Base-by-base conservation (phyloP, 2,329 filamentous ascomycete genomes). In the Neofusicoccum kwambonambiense region DNA sequence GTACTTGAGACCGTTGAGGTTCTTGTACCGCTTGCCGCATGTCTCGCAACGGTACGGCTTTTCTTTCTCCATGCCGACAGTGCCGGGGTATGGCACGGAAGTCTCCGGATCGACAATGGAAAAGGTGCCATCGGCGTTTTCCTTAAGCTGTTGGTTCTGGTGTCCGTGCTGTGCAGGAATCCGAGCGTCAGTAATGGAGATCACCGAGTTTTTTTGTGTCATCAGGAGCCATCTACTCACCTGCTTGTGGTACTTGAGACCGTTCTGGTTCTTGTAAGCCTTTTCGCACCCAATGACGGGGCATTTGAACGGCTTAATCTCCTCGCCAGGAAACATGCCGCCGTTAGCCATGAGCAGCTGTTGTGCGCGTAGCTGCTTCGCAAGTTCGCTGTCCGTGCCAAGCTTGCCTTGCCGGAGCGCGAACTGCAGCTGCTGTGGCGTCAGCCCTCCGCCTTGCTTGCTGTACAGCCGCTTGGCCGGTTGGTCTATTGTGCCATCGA, bases 261-360 rank as follows among this genome's bases (percentile, higher is more conserved):
- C 95, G 71, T 99, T 99, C 77, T 98, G 95, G 77, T 99, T 99
- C 84, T 99, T 99, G 82, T 99, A 99, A 0, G 95, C 94, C 83
- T 99, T 99, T 78, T 98, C 95, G 74, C 95, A 99, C 5, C 95
- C 95, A 76, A 99, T 96, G 58, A 99, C 95, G 1, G 95, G 95
- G 73, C 95, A 99, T 76, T 93, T 91, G 84, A 97, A 99, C 0
- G 95, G 95, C 80, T 98, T 99, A 73, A 96, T 92, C 76, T 99
- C 94, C 75, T 98, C 94, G 15, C 90, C 74, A 44, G 74, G 74
- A 13, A 74, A 70, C 22, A 80, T 77, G 68, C 75, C 77, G 27
- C 79, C 79, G 27, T 79, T 78, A 37, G 85, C 85, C 68, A 87
- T 79, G 47, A 60, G 37, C 19, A 65, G 45, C 70, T 89, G 87